Evolutionary conservation across 306 rosid species (phyloP), one percentile per base, ranked within the genome.

Genomic region (Begonia loranthoides): DNA sequence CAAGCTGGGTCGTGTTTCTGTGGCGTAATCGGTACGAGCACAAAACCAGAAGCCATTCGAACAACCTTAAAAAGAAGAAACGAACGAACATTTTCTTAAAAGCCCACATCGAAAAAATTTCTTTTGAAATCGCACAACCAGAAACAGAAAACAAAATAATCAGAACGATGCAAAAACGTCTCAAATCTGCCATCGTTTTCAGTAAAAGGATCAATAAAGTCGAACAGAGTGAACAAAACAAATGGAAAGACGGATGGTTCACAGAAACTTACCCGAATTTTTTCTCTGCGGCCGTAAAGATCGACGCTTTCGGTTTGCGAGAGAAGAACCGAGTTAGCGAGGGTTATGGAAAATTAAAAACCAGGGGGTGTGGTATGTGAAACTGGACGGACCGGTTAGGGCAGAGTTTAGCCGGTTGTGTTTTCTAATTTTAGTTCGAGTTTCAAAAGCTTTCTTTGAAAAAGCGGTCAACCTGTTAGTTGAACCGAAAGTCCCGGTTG

Each of bases 1-100:
- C 97, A 89, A 3, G 97, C 95, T 0, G 93, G 95, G 77, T 89
- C 97, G 13, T 89, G 95, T 62, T 89, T 89, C 46, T 84, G 97
- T 16, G 97, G 54, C 6, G 97, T 82, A 56, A 81, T 75, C 15
- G 89, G 73, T 13, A 82, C 57, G 3, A 65, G 87, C 65, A 79
- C 87, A 70, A 79, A 47, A 61, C 82, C 59, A 9, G 88, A 71
- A 58, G 73, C 70, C 95, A 84, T 81, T 54, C 53, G 0, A 10
- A 43, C 38, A 63, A 66, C 49, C 63, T 50, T 48, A 36, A 38
- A 38, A 34, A 16, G 15, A 52, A 7, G 58, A 36, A 54, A 15
- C 17, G 9, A 9, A 11, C 12, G 15, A 12, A 22, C 40, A 50
- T 9, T 19, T 33, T n/a, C 45, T 15, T 62, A 63, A 57, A 24